Evolutionary conservation across 2,329 filamentous ascomycete species (phyloP).

Genomic region (Leptodontidium sp.): DNA sequence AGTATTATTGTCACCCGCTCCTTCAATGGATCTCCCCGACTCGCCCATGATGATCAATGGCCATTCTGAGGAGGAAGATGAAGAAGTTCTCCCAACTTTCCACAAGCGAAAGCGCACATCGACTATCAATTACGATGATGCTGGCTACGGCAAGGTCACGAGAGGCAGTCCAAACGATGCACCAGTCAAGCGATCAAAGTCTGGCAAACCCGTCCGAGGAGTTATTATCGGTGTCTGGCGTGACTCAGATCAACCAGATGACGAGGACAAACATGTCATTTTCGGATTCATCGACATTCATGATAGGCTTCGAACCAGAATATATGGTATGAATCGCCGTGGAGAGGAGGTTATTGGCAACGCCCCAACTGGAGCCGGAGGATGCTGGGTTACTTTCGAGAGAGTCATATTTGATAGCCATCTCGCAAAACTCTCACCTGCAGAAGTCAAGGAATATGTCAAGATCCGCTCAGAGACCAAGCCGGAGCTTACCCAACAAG

Average conservation of each 20-base stretch:
- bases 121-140: conserved; percentile 59
- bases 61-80: conserved; percentile 46
- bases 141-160: conserved; percentile 46
- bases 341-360: conserved; percentile 56
- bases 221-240: conserved; percentile 66
- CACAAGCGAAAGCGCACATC: conserved; percentile 65
- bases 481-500: conserved; percentile 36
- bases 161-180: conserved; percentile 35
- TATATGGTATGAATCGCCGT: conserved; percentile 58
- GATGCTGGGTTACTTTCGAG: conserved; percentile 71
- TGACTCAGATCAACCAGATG: conserved; percentile 60
- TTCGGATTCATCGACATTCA: conserved; percentile 69
- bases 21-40: conserved; percentile 32
- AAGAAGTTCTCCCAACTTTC: conserved; percentile 52
- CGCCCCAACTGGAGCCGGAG: conserved; percentile 64
- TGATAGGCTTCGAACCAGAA: conserved; percentile 66
- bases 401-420: conserved; percentile 66
- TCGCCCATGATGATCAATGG: conserved; percentile 35
- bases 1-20: conserved; percentile 38
- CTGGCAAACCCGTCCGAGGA: conserved; percentile 38
- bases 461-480: conserved; percentile 57
- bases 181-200: conserved; percentile 38
- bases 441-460: conserved; percentile 69
- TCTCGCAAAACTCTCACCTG: conserved; percentile 62
- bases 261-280: conserved; percentile 62